Percentiles rank a stretch among this genome's conserved stretches.
phyloP scores from a whole-genome alignment of 495 filamentous ascomycete genomes.

The Trichoderma orchidacearum region DNA sequence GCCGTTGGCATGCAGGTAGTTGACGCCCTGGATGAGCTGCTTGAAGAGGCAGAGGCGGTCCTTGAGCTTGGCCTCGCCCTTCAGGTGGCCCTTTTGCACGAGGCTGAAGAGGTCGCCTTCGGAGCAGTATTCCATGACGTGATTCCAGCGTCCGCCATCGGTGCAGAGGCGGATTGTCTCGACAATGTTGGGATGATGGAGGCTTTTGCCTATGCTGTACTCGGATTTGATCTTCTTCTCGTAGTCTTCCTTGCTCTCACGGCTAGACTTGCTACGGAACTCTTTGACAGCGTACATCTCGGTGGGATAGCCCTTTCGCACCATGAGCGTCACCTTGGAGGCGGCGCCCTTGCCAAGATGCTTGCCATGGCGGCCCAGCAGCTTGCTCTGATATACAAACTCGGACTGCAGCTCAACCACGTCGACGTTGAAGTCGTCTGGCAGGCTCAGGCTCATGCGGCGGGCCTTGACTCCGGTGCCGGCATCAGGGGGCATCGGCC shows the following conservation, averaged over 20 bases:
- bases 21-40: constrained; percentile 57
- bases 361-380: constrained; percentile 47
- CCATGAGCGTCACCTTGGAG: constrained; percentile 58
- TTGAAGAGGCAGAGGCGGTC: constrained; percentile 72
- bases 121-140: constrained; percentile 76
- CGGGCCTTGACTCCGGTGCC: constrained; percentile 55
- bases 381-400: constrained; percentile 43
- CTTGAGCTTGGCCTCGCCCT: constrained; percentile 41
- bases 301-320: constrained; percentile 33
- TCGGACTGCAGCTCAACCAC: constrained; percentile 45
- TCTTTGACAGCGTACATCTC: constrained; percentile 67
- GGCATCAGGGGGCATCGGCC: constrained; percentile 40
- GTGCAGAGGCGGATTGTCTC: constrained; percentile 57
- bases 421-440: constrained; percentile 51
- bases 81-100: constrained; percentile 50
- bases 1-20: constrained; percentile 55
- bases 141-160: constrained; percentile 54
- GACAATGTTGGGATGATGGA: constrained; percentile 70
- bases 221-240: constrained; percentile 70
- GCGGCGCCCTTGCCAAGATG: constrained; percentile 60
- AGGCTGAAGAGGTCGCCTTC: constrained; percentile 58
- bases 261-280: constrained; percentile 48
- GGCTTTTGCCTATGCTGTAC: constrained; percentile 60
- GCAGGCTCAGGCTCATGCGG: constrained; percentile 46
- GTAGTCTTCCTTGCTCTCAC: constrained; percentile 52